These are phyloP conservation scores for Prunus yedoensis DNA, from an alignment of 331 rosid genomes.

Conservation along the genomic window DNA sequence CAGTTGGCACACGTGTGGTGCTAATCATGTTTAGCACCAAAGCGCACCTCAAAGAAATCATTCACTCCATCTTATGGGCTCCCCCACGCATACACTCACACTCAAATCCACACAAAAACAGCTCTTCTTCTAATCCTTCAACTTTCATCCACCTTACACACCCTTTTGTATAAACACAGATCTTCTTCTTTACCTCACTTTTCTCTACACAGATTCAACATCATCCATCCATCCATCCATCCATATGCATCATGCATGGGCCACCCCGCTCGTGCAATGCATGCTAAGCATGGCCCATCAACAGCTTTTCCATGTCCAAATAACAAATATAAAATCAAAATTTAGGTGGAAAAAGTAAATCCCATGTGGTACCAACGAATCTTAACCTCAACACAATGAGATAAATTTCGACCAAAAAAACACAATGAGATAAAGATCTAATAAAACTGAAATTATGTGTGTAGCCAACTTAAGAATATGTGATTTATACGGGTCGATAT, in stretches of 20 bases:
- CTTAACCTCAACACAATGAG: conserved; percentile 8
- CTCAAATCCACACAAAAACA: conserved; percentile 15
- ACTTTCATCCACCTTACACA: conserved; percentile 3
- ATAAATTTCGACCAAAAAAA: background rate
- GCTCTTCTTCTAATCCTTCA: conserved; percentile 6
- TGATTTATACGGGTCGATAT: rapidly evolving
- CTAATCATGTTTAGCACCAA: conserved; percentile 92
- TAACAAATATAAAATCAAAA: background rate
- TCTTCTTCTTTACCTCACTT: background rate
- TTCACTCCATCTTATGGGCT: conserved; percentile 51
- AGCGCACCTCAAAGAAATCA: conserved; percentile 54
- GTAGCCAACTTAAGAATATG: background rate
- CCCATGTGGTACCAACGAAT: conserved; percentile 12
- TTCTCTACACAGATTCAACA: background rate
- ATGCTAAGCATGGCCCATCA: conserved; percentile 55
- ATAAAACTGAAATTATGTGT: background rate
- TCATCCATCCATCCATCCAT: background rate
- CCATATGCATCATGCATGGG: conserved; percentile 26
- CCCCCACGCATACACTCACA: conserved; percentile 40
- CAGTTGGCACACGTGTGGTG: conserved; percentile 85
- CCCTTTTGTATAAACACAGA: background rate
- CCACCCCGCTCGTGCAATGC: conserved; percentile 81
- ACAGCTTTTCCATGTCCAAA: conserved; percentile 31
- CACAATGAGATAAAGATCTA: background rate
- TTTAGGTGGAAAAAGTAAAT: background rate